A percentile compares a stretch with the other conserved stretches of the same genome.
These are phyloP conservation scores for Pachysolen tannophilus DNA, from an alignment of 805 yeast species.

Conservation along the genomic window DNA sequence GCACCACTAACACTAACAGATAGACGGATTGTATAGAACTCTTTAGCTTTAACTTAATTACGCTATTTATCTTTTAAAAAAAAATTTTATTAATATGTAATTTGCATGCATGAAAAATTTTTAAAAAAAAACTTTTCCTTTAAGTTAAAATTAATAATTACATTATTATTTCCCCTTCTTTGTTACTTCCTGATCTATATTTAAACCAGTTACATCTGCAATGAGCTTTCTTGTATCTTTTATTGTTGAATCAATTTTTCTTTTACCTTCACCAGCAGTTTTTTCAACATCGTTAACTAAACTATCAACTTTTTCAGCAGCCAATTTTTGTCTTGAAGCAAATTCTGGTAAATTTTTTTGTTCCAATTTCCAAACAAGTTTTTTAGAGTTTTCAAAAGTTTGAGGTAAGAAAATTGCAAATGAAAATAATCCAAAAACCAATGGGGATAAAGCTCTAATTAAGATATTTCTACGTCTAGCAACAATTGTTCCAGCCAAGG, in stretches of 20 bases:
- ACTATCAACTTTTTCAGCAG: slow-evolving; percentile 36
- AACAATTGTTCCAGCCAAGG: slow-evolving; percentile 62
- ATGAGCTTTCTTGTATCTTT: slow-evolving; percentile 33
- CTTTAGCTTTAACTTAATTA: no score
- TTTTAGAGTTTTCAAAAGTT: slow-evolving; percentile 56
- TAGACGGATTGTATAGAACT: no score
- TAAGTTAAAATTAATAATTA: no score
- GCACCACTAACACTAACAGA: no score
- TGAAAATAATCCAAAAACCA: slow-evolving; percentile 51
- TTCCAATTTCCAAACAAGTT: slow-evolving; percentile 55
- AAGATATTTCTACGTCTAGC: slow-evolving; percentile 60
- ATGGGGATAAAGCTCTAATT: slow-evolving; percentile 48
- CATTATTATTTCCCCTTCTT: slow-evolving; percentile 29
- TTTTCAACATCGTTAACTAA: slow-evolving; percentile 36
- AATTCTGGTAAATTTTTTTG: slow-evolving; percentile 51
- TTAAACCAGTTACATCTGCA: slow-evolving; percentile 58
- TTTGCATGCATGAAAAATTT: no score
- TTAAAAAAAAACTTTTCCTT: no score
- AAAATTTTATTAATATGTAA: no score
- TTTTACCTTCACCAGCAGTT: slow-evolving; percentile 28
- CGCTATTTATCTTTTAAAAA: no score
- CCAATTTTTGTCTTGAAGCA: slow-evolving; percentile 51
- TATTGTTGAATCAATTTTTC: slow-evolving; percentile 17
- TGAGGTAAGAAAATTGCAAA: slow-evolving; percentile 66
- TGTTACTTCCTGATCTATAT: slow-evolving; percentile 54